Base-by-base conservation (phyloP, 2,329 filamentous ascomycete genomes). In the Sporothrix brunneoviolacea region DNA sequence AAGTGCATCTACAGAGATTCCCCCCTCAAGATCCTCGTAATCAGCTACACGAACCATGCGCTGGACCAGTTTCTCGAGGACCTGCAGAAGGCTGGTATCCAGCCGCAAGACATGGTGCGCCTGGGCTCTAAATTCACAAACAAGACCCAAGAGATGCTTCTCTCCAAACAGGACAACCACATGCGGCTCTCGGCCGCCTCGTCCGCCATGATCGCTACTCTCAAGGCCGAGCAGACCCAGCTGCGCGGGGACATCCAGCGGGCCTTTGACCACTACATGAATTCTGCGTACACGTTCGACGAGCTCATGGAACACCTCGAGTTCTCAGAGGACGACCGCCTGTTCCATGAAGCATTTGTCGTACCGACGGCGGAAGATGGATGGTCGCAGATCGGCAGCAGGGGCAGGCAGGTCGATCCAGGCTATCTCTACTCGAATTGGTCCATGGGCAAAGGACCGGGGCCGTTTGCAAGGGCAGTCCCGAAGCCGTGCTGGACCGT, bases 31-130 rank as follows among this genome's bases (percentile, higher is more conserved):
- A 75, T 89, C 0, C 68, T 91, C 0, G 76, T 90, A 0, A 62
- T 86, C 2, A 81, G 77, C 22, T 88, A 80, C 51, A 88, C 83
- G 0, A 85, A 87, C 47, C 83, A 86, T 55, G 80, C 82, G 0
- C 64, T 83, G 0, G 80, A 85, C 47, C 73, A 88, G 61, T 82
- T 86, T 41, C 62, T 86, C 0, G 77, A 82, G 53, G 83, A 88
- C 36, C 62, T 88, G 0, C 65, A 81, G 3, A 67, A 79, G 1
- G 75, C 80, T 28, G 82, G 81, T 0, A 79, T 88, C 7, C 57
- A 69, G 0, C 1, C 55, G 0, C 40, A 60, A 0, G 33, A 58
- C 0, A 84, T 88, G 50, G 75, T 85, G 0, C 75, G 86, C 0
- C 68, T 89, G 0, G 85, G 85, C 54, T 76, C 60, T 0, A 86